Percentiles rank a stretch among this genome's conserved stretches.
phyloP scores from a whole-genome alignment of 2,329 filamentous ascomycete genomes.

The Ascochyta clinopodiicola region DNA sequence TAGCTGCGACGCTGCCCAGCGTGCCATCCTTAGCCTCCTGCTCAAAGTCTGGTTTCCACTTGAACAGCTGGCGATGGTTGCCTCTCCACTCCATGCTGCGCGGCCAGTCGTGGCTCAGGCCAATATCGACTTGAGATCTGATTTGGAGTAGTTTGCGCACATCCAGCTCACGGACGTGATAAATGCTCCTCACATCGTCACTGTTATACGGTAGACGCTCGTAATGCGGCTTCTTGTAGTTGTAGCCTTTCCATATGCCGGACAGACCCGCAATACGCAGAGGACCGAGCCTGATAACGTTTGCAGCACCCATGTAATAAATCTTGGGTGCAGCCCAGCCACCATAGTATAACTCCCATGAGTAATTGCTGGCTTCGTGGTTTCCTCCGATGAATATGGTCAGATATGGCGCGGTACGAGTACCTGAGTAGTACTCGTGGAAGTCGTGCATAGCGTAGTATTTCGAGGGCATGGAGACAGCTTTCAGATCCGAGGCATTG shows the following conservation, averaged over 20 bases:
- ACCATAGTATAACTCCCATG: conserved; percentile 93
- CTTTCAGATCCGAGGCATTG: conserved; percentile 84
- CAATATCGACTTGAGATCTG: conserved; percentile 86
- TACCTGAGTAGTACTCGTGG: conserved; percentile 88
- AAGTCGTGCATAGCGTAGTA: conserved; percentile 92
- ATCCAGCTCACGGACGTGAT: conserved; percentile 89
- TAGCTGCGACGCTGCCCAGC: conserved; percentile 81
- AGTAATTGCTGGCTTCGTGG: conserved; percentile 88
- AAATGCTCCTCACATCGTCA: conserved; percentile 80
- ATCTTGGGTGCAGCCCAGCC: conserved; percentile 98
- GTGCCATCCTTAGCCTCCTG: conserved; percentile 76
- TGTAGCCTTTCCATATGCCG: conserved; percentile 92
- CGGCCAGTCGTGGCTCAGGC: conserved; percentile 96
- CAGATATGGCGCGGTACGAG: conserved; percentile 78
- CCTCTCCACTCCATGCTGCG: conserved; percentile 80
- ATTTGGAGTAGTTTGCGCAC: conserved; percentile 87
- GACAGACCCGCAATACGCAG: conserved; percentile 88
- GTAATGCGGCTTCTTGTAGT: conserved; percentile 82
- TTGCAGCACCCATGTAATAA: conserved; percentile 94
- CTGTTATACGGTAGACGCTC: conserved; percentile 85
- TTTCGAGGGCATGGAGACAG: conserved; percentile 88
- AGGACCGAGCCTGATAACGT: conserved; percentile 82
- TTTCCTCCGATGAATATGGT: conserved; percentile 95
- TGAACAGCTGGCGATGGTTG: conserved; percentile 71
- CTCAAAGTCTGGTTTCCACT: conserved; percentile 75